Percentiles rank a stretch among this genome's conserved stretches.
Conservation (phyloP, 805 yeast species). For the Myxozyma mucilagina region DNA sequence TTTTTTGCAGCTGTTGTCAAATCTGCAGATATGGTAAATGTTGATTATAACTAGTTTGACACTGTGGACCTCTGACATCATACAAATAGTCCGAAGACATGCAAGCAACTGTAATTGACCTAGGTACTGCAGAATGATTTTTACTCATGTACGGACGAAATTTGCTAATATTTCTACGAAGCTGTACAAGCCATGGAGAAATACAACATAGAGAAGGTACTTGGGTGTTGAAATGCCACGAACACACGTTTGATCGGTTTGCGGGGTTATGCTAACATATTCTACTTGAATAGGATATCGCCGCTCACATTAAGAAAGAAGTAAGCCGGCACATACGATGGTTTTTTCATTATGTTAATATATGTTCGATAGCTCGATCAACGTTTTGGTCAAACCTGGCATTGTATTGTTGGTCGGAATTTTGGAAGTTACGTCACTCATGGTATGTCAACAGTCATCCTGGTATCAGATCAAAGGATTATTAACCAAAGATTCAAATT, state of each 20-base stretch:
- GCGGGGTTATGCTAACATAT: conserved; percentile 7
- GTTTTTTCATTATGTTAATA: not conserved
- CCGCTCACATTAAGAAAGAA: conserved; percentile 58
- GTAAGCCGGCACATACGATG: conserved; percentile 23
- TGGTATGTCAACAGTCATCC: conserved; percentile 41
- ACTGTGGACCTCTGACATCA: not conserved
- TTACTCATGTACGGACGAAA: not conserved
- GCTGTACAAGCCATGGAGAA: conserved; percentile 49
- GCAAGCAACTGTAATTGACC: conserved; percentile 37
- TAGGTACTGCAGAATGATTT: conserved; percentile 30
- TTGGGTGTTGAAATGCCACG: not conserved
- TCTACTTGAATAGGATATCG: conserved; percentile 46
- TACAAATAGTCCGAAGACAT: conserved; percentile 36
- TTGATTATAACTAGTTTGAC: not conserved
- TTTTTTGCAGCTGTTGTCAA: conserved; percentile 34
- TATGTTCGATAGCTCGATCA: conserved; percentile 45
- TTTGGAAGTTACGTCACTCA: conserved; percentile 66
- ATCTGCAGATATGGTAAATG: conserved; percentile 40
- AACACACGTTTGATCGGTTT: conserved; percentile 14
- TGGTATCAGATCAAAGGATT: not conserved
- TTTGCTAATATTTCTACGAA: not conserved
- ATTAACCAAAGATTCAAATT: not conserved
- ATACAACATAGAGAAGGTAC: conserved; percentile 48
- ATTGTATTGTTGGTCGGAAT: conserved; percentile 60
- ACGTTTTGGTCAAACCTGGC: conserved; percentile 61